These are phyloP conservation scores for Amesomyces nigricolor DNA, from an alignment of 2,329 filamentous ascomycete species.

Conservation along the genomic window DNA sequence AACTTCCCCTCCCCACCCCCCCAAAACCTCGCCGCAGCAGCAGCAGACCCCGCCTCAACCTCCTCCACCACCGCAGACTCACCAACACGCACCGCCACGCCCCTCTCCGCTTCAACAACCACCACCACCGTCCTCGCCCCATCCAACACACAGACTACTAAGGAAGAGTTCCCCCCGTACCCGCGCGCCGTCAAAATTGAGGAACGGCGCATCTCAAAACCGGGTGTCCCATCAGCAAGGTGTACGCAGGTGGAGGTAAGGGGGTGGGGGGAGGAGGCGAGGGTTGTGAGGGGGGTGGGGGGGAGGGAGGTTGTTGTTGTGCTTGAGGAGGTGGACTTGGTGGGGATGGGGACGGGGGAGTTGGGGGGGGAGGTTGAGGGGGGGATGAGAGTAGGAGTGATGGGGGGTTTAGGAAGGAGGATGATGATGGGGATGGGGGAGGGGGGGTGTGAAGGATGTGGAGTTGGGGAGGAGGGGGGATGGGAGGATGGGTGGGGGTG, in stretches of 20 bases:
- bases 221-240: slow-evolving; percentile 33
- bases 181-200: slow-evolving; percentile 51
- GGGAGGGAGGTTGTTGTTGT: slow-evolving; percentile 39
- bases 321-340: slow-evolving; percentile 38
- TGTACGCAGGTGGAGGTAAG: slow-evolving; percentile 47
- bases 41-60: not conserved
- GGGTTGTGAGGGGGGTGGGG: slow-evolving; percentile 33
- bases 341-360: not conserved
- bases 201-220: slow-evolving; percentile 41
- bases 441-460: not conserved
- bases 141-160: slow-evolving; percentile 5
- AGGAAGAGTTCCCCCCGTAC: slow-evolving; percentile 33
- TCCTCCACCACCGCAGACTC: not conserved
- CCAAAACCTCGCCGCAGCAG: too few species aligned
- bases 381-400: not conserved
- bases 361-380: not conserved
- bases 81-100: not conserved
- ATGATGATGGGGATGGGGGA: not conserved
- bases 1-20: not conserved
- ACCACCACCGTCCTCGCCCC: slow-evolving; percentile 13
- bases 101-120: not conserved
- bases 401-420: too few species aligned
- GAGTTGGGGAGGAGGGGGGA: slow-evolving; percentile 20
- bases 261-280: slow-evolving; percentile 34
- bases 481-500: not conserved